Percentiles rank a stretch among this genome's conserved stretches.
Conservation (phyloP, 1,139 yeast species). For the Yamadazyma sp. region DNA sequence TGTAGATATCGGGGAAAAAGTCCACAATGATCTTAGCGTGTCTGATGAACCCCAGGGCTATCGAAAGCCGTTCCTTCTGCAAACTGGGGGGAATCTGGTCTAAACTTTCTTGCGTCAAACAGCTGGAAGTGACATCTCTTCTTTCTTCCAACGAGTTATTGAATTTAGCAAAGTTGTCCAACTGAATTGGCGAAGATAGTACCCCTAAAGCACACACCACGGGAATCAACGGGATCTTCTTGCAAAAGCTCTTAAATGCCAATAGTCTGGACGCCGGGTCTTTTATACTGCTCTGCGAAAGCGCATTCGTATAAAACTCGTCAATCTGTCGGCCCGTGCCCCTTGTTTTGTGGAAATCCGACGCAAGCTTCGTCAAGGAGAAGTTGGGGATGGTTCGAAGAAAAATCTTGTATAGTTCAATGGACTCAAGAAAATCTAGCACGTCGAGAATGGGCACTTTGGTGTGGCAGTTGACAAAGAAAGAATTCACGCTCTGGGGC, state of each 20-base stretch:
- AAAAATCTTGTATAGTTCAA: conserved; percentile 30
- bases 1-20: conserved; percentile 25
- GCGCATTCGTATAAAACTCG: conserved; percentile 10
- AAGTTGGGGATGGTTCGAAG: conserved; percentile 18
- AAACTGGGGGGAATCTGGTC: conserved; percentile 10
- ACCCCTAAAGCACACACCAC: conserved; percentile 36
- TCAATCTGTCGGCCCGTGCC: conserved; percentile 6
- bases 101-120: conserved; percentile 14
- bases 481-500: conserved; percentile 25
- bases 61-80: conserved; percentile 21
- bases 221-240: conserved; percentile 28
- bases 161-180: conserved; percentile 33
- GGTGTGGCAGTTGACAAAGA: conserved; percentile 35
- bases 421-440: conserved; percentile 28
- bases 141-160: conserved; percentile 31
- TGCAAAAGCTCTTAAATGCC: conserved; percentile 25
- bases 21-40: conserved; percentile 24
- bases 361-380: conserved; percentile 24
- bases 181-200: conserved; percentile 31
- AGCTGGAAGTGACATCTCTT: conserved; percentile 13
- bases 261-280: conserved; percentile 21
- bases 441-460: conserved; percentile 37
- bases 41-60: conserved; percentile 25
- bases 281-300: conserved; percentile 13
- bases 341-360: conserved; percentile 16